Base-by-base conservation (phyloP, 345 rosid species). In the Mercurialis annua region DNA sequence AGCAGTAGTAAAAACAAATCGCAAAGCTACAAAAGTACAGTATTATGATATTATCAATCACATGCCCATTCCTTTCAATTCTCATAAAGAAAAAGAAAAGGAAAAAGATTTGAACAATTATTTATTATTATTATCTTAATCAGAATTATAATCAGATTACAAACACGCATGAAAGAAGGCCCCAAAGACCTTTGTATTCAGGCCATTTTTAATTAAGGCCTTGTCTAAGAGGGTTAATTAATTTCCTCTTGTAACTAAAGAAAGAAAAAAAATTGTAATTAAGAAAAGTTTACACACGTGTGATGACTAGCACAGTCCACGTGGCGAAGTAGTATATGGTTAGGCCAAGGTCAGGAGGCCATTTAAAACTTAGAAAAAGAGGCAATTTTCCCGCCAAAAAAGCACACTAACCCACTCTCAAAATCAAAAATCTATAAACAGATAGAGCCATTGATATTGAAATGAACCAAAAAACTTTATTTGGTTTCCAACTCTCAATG, bases 21-120 rank as follows among this genome's bases (percentile, higher is more conserved):
- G 77, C 78, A 82, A 85, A 72, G 79, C 76, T 82, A 78, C 94
- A 84, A 84, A 50, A 79, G 20, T 66, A 14, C 58, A 9, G n/a
- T n/a, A n/a, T n/a, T n/a, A n/a, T n/a, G n/a, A 38, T 30, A 57
- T 59, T 71, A 82, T 62, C 87, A 73, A 76, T 82, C 87, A 85
- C 81, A 71, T 82, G 82, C 73, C 11, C 43, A 40, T 40, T 10
- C 44, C 44, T 7, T 40, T 40, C 44, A 7, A 7, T 40, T 68
- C 71, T 59, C 62, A 62, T 48, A 59, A 23, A 60, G 20, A 20
- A 15, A 24, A 5, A 29, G 27, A 36, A 26, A n/a, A 26, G 0
- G 16, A 38, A 20, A 56, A 15, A 16, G 34, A 43, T 44, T 44
- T 44, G 40, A 8, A 48, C 7, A 33, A 64, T 59, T 51, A 57